phyloP scores from a whole-genome alignment of 2,329 filamentous ascomycete genomes.

The Microcyclospora pomicola region DNA sequence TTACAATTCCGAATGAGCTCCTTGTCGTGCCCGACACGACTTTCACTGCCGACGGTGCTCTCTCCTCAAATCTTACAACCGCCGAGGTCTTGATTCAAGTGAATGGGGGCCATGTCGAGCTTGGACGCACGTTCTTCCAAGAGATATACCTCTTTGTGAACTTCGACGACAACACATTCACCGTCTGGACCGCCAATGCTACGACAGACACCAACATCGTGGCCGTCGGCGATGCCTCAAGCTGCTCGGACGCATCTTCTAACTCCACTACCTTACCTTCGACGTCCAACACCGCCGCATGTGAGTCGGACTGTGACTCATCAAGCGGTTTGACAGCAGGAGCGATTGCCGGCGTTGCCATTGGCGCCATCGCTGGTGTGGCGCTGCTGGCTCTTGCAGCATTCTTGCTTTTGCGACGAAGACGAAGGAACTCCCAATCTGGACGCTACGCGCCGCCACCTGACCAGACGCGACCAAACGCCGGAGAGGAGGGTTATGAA shows the following conservation, averaged over 20 bases:
- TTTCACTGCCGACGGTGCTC: not conserved
- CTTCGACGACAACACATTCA: constrained; percentile 3
- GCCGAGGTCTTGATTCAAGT: constrained; percentile 1
- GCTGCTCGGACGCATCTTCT: not conserved
- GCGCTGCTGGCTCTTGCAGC: too few species aligned
- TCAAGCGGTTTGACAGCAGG: not conserved
- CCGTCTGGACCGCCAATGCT: constrained; percentile 4
- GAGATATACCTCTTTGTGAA: constrained; percentile 5
- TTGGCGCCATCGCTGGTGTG: constrained; percentile 3
- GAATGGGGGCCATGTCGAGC: not conserved
- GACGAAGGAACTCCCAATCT: too few species aligned
- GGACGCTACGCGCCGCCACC: too few species aligned
- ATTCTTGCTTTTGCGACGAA: too few species aligned
- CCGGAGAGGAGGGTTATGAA: too few species aligned
- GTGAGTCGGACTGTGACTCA: not conserved
- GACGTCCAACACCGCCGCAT: not conserved
- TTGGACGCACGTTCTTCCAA: constrained; percentile 5
- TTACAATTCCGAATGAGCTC: constrained; percentile 3
- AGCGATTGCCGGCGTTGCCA: constrained; percentile 6
- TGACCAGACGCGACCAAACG: too few species aligned
- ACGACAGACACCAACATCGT: constrained; percentile 4
- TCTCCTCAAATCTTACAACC: not conserved
- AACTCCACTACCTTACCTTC: too few species aligned
- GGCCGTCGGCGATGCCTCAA: not conserved
- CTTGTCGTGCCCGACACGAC: not conserved